These are phyloP conservation scores for Ormosia emarginata DNA, from an alignment of 306 rosid species.

Conservation along the genomic window DNA sequence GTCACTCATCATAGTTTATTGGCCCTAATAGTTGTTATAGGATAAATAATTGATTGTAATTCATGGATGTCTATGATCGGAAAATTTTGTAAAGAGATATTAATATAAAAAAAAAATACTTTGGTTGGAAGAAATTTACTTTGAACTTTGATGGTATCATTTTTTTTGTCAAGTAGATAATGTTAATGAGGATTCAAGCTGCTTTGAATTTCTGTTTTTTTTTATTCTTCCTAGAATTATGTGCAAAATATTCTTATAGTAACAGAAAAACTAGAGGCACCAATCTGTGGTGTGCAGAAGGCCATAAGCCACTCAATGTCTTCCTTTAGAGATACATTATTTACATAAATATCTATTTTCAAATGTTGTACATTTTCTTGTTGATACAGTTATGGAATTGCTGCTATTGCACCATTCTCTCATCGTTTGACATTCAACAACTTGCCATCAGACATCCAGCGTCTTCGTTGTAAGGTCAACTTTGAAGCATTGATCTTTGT, in stretches of 20 bases:
- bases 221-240: conserved; percentile 17
- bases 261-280: not conserved
- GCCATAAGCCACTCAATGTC: conserved; percentile 6
- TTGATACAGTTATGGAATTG: conserved; percentile 80
- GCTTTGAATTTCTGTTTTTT: not conserved
- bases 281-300: not conserved
- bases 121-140: not conserved
- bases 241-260: not conserved
- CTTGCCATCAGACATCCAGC: conserved; percentile 80
- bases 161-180: not conserved
- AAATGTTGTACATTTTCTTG: conserved; percentile 35
- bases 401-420: conserved; percentile 94
- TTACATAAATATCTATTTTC: conserved; percentile 34
- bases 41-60: not conserved
- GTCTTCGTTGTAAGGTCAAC: conserved; percentile 91
- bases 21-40: not conserved
- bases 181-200: not conserved
- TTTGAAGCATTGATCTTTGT: conserved; percentile 89
- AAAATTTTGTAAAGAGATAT: not conserved
- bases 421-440: conserved; percentile 95
- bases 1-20: not conserved
- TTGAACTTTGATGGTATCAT: not conserved
- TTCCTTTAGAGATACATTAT: conserved; percentile 16
- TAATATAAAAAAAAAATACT: not conserved
- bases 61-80: not conserved